phyloP scores from a whole-genome alignment of 2,329 filamentous ascomycete genomes.

The Acarospora socialis region DNA sequence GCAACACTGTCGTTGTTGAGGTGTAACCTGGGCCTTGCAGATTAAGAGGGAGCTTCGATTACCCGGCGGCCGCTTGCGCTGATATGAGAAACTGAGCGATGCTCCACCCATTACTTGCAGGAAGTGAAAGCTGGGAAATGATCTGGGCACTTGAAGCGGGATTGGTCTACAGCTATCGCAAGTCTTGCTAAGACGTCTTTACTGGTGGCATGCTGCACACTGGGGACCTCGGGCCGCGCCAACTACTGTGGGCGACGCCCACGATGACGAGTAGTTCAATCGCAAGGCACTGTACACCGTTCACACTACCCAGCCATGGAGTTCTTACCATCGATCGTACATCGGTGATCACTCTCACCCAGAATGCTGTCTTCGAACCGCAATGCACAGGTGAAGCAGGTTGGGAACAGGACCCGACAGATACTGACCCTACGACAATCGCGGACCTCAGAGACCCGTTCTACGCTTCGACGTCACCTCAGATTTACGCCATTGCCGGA shows the following conservation, averaged over 20 bases:
- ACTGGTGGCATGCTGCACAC: too few relatives aligned
- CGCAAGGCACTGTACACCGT: constrained; percentile 43
- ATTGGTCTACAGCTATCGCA: constrained; percentile 19
- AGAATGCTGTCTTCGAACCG: constrained; percentile 36
- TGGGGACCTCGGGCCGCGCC: constrained; percentile 5
- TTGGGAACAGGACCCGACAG: constrained; percentile 10
- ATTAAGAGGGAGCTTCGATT: too few relatives aligned
- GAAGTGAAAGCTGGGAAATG: background rate
- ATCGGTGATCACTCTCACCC: constrained; percentile 29
- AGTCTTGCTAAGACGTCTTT: too few relatives aligned
- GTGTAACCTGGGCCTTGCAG: too few relatives aligned
- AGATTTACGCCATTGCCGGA: constrained; percentile 82
- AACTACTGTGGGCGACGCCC: constrained; percentile 13
- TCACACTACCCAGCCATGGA: constrained; percentile 46
- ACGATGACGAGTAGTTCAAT: constrained; percentile 24
- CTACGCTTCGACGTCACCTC: constrained; percentile 83
- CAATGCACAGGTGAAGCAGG: constrained; percentile 29
- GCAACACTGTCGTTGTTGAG: too few relatives aligned
- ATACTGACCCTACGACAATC: constrained; percentile 8
- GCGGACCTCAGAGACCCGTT: constrained; percentile 72
- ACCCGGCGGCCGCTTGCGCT: too few relatives aligned
- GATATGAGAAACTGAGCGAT: too few relatives aligned
- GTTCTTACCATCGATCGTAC: constrained; percentile 28
- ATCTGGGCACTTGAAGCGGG: background rate
- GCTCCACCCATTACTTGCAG: too few relatives aligned